A percentile compares a stretch with the other conserved stretches of the same genome.
Evolutionary conservation across 2,329 filamentous ascomycete genomes (phyloP).

Genomic region (Trichoderma breve): DNA sequence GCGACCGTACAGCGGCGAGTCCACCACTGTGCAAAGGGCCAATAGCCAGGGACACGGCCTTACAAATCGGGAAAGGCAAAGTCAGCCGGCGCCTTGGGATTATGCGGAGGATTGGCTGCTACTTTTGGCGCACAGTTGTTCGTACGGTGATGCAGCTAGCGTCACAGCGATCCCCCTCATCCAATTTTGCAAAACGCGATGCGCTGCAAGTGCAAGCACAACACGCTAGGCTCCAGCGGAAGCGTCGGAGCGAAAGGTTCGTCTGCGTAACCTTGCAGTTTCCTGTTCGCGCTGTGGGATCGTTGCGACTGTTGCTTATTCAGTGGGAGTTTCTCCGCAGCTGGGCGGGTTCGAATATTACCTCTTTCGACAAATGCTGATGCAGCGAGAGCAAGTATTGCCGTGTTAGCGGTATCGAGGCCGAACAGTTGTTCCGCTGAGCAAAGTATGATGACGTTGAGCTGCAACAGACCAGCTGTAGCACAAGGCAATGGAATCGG

Average conservation of each 20-base stretch:
- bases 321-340: not conserved
- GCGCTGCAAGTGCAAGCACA: not conserved
- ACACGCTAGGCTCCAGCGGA: conserved; percentile 7
- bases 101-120: not conserved
- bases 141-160: not conserved
- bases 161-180: not conserved
- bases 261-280: conserved; percentile 13
- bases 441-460: not conserved
- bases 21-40: not conserved
- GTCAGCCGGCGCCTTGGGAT: not conserved
- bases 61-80: conserved; percentile 2
- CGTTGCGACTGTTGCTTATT: not conserved
- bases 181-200: not conserved
- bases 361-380: not conserved
- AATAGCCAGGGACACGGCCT: not conserved
- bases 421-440: not conserved
- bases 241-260: conserved; percentile 10
- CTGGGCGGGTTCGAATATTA: not conserved
- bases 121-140: not conserved
- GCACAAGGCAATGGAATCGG: not conserved
- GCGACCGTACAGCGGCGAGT: not conserved
- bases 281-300: not conserved
- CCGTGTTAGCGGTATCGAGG: not conserved
- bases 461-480: conserved; percentile 12
- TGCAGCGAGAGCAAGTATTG: not conserved